These are phyloP conservation scores for Phytophthora niederhauseri DNA, from an alignment of 352 stramenopile species.

Conservation along the genomic window DNA sequence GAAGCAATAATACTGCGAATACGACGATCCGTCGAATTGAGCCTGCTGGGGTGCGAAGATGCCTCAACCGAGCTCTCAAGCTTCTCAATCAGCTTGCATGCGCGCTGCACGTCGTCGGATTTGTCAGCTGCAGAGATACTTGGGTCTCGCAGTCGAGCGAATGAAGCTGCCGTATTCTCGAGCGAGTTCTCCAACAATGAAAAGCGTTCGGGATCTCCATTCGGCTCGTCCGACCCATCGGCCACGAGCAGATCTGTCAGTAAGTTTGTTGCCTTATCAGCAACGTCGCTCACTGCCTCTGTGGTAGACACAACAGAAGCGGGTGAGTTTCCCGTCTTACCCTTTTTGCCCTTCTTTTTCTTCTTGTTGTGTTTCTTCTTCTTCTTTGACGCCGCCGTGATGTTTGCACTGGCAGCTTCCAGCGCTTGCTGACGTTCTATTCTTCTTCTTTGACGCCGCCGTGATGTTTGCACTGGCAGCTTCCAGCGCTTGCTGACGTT, in stretches of 20 bases:
- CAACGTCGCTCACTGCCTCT: neutral
- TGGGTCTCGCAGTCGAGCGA: constrained; percentile 21
- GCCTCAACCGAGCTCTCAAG: constrained; percentile 5
- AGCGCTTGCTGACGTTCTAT: no score
- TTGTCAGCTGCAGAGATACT: constrained; percentile 11
- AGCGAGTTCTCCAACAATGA: constrained; percentile 5
- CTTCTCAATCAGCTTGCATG: constrained; percentile 14
- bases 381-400: neutral
- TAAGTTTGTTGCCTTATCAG: constrained; percentile 9
- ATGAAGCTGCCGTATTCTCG: constrained; percentile 9
- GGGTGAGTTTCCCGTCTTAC: constrained; percentile 10
- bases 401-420: neutral
- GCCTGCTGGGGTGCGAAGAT: constrained; percentile 9
- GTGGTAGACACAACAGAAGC: neutral
- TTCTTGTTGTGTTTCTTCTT: constrained; percentile 5
- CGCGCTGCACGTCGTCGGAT: constrained; percentile 4
- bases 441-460: neutral
- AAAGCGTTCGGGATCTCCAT: neutral
- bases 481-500: constrained; percentile 7
- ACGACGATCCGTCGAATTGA: constrained; percentile 5
- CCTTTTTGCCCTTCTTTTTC: constrained; percentile 37
- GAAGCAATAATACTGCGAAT: constrained; percentile 2
- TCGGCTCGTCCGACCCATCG: neutral
- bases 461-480: neutral
- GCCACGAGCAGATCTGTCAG: constrained; percentile 12